Evolutionary conservation across 2,329 filamentous ascomycete genomes (phyloP).

Genomic region (Aureobasidium sp.): DNA sequence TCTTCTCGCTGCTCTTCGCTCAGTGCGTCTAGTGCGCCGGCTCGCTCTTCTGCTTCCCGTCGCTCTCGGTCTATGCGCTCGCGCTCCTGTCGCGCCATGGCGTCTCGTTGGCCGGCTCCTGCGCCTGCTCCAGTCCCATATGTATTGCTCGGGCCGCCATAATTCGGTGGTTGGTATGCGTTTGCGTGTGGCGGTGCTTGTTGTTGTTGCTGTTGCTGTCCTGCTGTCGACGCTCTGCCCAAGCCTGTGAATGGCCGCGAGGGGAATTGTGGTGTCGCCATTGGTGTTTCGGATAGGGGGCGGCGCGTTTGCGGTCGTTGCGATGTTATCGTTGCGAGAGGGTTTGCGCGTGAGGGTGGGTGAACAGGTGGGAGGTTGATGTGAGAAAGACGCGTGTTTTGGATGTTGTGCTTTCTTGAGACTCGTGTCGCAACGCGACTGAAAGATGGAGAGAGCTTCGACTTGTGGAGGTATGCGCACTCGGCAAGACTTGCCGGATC

Average conservation of each 20-base stretch:
- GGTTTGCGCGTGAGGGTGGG: background rate
- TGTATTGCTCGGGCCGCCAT: slow-evolving; percentile 18
- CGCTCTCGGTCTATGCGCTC: slow-evolving; percentile 34
- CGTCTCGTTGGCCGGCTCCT: slow-evolving; percentile 33
- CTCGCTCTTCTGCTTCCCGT: slow-evolving; percentile 35
- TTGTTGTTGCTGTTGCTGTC: slow-evolving; percentile 18
- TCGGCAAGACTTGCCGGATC: background rate
- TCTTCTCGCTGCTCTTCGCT: slow-evolving; percentile 62
- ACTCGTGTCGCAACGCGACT: slow-evolving; percentile 3
- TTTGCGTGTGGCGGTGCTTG: slow-evolving; percentile 17
- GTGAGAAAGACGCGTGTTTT: background rate
- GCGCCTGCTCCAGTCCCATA: slow-evolving; percentile 27
- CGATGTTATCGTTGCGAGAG: background rate
- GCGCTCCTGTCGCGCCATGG: slow-evolving; percentile 35
- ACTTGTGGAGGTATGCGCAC: background rate
- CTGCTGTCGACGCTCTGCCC: slow-evolving; percentile 24
- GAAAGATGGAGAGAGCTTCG: slow-evolving; percentile 4
- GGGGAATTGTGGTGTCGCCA: slow-evolving; percentile 49
- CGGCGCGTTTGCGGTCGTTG: background rate
- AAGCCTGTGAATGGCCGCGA: slow-evolving; percentile 47
- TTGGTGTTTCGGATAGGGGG: slow-evolving; percentile 19
- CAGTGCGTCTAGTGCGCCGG: slow-evolving; percentile 46
- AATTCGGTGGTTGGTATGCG: slow-evolving; percentile 23
- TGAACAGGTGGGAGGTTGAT: too few species aligned
- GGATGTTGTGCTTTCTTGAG: background rate